Base-by-base conservation (phyloP, 345 rosid genomes). In the Geranium rotundifolium region DNA sequence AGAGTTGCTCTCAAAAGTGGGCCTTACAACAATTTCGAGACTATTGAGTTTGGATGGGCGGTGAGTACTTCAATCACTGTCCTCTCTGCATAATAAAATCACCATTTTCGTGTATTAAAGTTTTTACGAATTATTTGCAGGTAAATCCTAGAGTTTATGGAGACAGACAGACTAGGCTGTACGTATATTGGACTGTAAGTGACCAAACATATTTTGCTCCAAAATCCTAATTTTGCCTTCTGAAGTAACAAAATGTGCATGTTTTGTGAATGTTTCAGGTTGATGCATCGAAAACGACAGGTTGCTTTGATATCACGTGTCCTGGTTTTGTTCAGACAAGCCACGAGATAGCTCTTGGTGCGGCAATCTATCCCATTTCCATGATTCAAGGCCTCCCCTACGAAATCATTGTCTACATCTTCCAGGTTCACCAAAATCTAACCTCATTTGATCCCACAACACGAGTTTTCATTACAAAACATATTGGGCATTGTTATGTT, bases 291-390 rank as follows among this genome's bases (percentile, higher is more conserved):
- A 80, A 73, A 46, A 66, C 10, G 62, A 82, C 89, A 0, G 89
- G 90, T 2, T 84, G 86, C 62, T 84, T 82, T 39, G 89, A 84
- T 70, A 74, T 82, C 30, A 78, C 76, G 16, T 84, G 86, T 59
- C 83, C 86, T 4, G 86, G 86, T 18, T 84, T 84, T 50, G 77
- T 84, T 67, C 90, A 82, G 63, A 80, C 80, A 1, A 84, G 79
- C 75, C 61, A 19, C 7, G 80, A 84, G 61, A 69, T 84, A 56
- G 86, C 85, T 17, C 76, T 84, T 39, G 85, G 86, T 1, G 80
- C 85, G 4, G 80, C 86, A 59, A 80, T 84, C 60, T 72, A 73
- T 62, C 85, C 85, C 12, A 58, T 82, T 57, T 77, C 90, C 0
- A 72, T 69, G 1, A 61, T 63, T 16, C 19, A 17, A 4, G 79